Evolutionary conservation across 2,329 filamentous ascomycete genomes (phyloP).

Genomic region (Harringtonia aguacate): DNA sequence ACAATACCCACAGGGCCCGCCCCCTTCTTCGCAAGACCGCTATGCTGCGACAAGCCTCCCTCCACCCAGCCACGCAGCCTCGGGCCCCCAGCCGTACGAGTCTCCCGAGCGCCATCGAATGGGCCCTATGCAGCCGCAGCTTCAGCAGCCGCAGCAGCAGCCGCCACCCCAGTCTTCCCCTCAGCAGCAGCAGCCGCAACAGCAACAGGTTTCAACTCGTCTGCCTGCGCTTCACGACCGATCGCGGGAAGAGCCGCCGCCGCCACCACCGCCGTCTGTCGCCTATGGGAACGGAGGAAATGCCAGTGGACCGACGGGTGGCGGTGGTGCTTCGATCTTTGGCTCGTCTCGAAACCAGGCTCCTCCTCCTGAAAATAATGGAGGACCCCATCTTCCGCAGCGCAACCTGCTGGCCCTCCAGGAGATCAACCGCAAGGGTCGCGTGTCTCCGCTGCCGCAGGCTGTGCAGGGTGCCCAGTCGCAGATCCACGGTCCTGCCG

Average conservation of each 20-base stretch:
- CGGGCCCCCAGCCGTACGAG: slow-evolving; percentile 29
- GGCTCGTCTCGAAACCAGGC: slow-evolving; percentile 30
- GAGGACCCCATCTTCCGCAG: slow-evolving; percentile 46
- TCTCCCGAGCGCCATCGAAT: slow-evolving; percentile 39
- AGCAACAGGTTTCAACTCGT: slow-evolving; percentile 15
- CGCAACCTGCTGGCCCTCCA: slow-evolving; percentile 69
- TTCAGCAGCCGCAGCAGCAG: background rate
- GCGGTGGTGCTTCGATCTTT: slow-evolving; percentile 22
- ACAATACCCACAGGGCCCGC: slow-evolving; percentile 23
- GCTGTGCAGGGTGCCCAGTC: slow-evolving; percentile 87
- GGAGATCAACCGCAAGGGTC: slow-evolving; percentile 69
- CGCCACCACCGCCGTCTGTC: slow-evolving; percentile 38
- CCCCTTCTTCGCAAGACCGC: slow-evolving; percentile 26
- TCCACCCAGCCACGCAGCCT: slow-evolving; percentile 9
- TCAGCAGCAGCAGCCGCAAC: slow-evolving; percentile 15
- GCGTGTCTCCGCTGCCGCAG: slow-evolving; percentile 80
- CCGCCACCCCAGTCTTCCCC: background rate
- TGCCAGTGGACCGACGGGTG: background rate
- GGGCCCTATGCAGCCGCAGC: slow-evolving; percentile 19
- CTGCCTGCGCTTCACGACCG: slow-evolving; percentile 21
- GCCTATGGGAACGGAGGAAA: slow-evolving; percentile 33
- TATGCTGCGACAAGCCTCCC: slow-evolving; percentile 21
- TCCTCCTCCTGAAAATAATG: too few species aligned
- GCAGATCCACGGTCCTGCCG: slow-evolving; percentile 65
- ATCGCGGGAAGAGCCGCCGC: slow-evolving; percentile 35